Evolutionary conservation across 768 basidiomycete genomes (phyloP).

Genomic region (Boletus sp.): DNA sequence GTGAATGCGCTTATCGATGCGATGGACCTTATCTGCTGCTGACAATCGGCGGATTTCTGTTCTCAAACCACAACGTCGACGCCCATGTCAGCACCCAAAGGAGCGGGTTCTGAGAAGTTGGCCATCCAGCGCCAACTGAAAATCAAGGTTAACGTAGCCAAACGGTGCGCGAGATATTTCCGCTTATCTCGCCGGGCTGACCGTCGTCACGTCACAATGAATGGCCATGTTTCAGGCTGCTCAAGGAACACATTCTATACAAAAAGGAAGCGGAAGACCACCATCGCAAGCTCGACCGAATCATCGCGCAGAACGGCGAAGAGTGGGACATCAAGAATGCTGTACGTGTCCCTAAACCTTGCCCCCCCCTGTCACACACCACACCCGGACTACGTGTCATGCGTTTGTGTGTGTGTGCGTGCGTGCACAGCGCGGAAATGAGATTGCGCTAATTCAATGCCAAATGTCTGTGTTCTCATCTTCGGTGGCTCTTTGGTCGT

Average conservation of each 20-base stretch:
- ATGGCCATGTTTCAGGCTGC: constrained; percentile 40
- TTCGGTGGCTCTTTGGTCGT: constrained; percentile 14
- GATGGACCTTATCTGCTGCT: background rate
- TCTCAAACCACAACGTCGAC: constrained; percentile 12
- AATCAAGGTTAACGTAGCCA: constrained; percentile 68
- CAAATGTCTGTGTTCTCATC: constrained; percentile 5
- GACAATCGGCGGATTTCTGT: background rate
- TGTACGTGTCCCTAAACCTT: constrained; percentile 41
- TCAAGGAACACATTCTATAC: constrained; percentile 69
- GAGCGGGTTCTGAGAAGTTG: constrained; percentile 17
- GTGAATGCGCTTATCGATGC: constrained; percentile 9
- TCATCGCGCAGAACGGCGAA: constrained; percentile 58
- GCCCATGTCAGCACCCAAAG: constrained; percentile 15
- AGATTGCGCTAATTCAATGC: constrained; percentile 21
- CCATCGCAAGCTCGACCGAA: constrained; percentile 56
- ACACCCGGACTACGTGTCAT: constrained; percentile 15
- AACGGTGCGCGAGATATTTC: constrained; percentile 47
- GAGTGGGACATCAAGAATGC: constrained; percentile 77
- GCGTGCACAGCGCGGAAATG: constrained; percentile 31
- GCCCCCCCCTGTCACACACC: constrained; percentile 1
- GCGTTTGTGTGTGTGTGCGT: constrained; percentile 7
- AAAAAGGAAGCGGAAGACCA: constrained; percentile 60
- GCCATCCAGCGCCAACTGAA: constrained; percentile 63
- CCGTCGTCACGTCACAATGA: constrained; percentile 10
- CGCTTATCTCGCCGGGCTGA: constrained; percentile 13